These are phyloP conservation scores for Chlorella variabilis DNA, from an alignment of 163 green algal genomes.

Conservation along the genomic window DNA sequence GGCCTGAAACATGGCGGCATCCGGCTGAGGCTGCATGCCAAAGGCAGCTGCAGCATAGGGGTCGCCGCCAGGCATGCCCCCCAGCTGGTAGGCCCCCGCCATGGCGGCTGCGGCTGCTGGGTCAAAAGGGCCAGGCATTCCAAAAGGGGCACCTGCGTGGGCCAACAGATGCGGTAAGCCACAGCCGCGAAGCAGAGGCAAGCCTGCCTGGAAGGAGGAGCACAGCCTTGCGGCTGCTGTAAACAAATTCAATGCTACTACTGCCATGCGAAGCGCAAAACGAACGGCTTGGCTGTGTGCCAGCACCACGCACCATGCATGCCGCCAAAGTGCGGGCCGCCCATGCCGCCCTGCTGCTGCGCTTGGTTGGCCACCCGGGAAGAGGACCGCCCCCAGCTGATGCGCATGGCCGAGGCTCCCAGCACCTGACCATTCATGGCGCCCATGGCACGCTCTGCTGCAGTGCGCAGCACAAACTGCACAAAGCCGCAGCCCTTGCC, in stretches of 20 bases:
- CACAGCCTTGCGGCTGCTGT: no score
- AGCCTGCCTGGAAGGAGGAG: no score
- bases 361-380: constrained; percentile 41
- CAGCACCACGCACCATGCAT: constrained; percentile 17
- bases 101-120: constrained; percentile 26
- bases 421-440: constrained; percentile 75
- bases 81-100: constrained; percentile 31
- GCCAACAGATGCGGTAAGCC: no score
- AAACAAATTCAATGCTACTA: no score
- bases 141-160: constrained; percentile 18
- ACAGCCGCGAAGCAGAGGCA: no score
- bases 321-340: constrained; percentile 7
- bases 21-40: constrained; percentile 26
- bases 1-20: constrained; percentile 30
- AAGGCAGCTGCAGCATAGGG: constrained; percentile 32
- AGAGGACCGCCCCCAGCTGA: constrained; percentile 79
- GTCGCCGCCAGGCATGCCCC: constrained; percentile 19
- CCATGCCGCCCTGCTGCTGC: constrained; percentile 27
- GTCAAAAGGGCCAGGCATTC: constrained; percentile 30
- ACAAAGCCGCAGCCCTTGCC: constrained; percentile 98
- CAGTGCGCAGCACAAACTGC: constrained; percentile 80
- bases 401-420: constrained; percentile 71
- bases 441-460: constrained; percentile 77
- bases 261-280: no score
- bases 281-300: no score